phyloP scores from a whole-genome alignment of 345 rosid species.

The Jatropha curcas region DNA sequence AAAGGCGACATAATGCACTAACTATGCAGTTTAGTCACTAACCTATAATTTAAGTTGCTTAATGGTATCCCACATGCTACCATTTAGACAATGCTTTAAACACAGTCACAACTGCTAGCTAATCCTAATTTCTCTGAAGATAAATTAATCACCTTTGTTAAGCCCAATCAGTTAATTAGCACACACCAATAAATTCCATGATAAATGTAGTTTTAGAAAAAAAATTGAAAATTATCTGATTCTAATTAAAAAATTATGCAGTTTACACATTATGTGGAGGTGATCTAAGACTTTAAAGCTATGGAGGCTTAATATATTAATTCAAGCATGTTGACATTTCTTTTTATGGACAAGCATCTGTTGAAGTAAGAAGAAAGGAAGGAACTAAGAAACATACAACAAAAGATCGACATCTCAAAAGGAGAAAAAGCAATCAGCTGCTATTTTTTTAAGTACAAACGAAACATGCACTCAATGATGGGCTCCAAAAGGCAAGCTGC shows the following conservation, averaged over 20 bases:
- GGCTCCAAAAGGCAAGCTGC: background rate
- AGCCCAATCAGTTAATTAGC: too few relatives aligned
- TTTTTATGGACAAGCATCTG: background rate
- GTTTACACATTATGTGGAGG: too few relatives aligned
- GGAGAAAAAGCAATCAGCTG: background rate
- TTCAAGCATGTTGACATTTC: background rate
- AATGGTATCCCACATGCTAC: slow-evolving; percentile 26
- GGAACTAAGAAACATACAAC: background rate
- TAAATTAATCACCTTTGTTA: background rate
- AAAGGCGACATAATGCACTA: background rate
- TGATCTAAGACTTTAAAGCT: background rate
- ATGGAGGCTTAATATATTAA: background rate
- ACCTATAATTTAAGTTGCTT: too few relatives aligned
- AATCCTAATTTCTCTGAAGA: background rate
- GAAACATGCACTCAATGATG: background rate
- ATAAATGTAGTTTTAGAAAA: too few relatives aligned
- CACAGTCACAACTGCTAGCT: too few relatives aligned
- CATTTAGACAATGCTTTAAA: too few relatives aligned
- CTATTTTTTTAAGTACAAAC: background rate
- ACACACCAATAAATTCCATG: background rate
- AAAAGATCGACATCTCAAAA: background rate
- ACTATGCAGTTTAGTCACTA: background rate
- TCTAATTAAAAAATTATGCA: too few relatives aligned
- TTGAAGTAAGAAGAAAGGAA: background rate
- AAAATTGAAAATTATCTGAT: too few relatives aligned